These are phyloP conservation scores for Rosa lucieae DNA, from an alignment of 306 rosid species.

Conservation along the genomic window DNA sequence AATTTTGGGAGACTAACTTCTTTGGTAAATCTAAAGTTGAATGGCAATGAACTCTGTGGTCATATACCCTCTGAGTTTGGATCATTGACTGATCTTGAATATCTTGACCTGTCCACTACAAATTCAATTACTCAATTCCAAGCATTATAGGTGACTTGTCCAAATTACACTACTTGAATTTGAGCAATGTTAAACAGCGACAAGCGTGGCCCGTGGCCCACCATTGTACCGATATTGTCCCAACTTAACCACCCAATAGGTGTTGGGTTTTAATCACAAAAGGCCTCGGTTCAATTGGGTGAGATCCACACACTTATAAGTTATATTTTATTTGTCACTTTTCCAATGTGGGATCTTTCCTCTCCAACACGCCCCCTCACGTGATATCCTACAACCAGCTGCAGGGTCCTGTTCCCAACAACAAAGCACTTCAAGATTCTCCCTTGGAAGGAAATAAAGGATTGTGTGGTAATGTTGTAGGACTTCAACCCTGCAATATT, in stretches of 20 bases:
- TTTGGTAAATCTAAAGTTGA: neutral
- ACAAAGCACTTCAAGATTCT: neutral
- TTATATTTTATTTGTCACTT: no score
- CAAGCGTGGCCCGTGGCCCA: no score
- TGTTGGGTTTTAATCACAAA: no score
- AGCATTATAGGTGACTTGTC: constrained; percentile 14
- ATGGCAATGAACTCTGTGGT: constrained; percentile 10
- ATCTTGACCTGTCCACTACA: constrained; percentile 24
- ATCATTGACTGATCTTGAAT: neutral
- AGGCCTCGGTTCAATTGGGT: no score
- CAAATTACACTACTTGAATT: constrained; percentile 14
- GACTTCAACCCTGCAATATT: no score
- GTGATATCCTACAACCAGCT: constrained; percentile 24
- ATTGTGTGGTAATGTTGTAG: no score
- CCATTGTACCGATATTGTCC: no score
- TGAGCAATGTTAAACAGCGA: no score
- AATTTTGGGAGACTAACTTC: neutral
- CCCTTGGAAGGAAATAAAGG: no score
- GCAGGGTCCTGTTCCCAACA: constrained; percentile 14
- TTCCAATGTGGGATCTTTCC: no score
- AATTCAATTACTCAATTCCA: constrained; percentile 22
- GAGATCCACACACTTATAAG: constrained; percentile 7
- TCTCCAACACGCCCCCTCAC: no score
- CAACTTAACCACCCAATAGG: no score
- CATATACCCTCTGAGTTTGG: neutral